Base-by-base conservation (phyloP, 1,139 yeast species). In the Citeromyces hawaiiensis region DNA sequence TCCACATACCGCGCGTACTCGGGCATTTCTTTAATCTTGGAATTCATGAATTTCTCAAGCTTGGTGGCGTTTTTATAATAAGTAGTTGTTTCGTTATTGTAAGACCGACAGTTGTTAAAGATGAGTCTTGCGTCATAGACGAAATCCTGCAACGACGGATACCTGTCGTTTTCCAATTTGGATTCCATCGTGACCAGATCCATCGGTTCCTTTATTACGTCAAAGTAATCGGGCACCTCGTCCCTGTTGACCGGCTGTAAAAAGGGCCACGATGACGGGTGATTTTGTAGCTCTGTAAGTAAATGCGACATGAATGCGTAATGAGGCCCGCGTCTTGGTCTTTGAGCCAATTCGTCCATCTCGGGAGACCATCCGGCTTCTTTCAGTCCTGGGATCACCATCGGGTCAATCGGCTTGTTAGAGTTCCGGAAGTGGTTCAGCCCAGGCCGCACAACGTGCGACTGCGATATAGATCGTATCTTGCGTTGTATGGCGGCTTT, bases 181-280 rank as follows among this genome's bases (percentile, higher is more conserved):
- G 73, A 80, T 54, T 91, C 98, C 96, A 93, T 91, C 1, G 97
- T 87, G 21, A 93, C 76, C 42, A 91, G 64, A 56, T 93, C 98
- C 98, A 93, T 93, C n/a, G 99, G 98, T 56, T 91, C 97, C 54
- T 88, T 87, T 46, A 91, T 91, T 25, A 91, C 94, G 49, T 86
- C 94, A 56, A 91, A 91, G 56, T 93, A 93, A 57, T 93, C 98
- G 0, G 94, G 87, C 13, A 93, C 98, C 53, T 93, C 98, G 38
- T 86, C 94, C 52, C 76, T 76, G 56, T 82, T 86, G 13, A 93
- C 98, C 1, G 98, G 96, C 42, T 76, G 82, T 27, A 88, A 75
- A 60, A 93, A 93, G 23, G 99, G 98, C 98, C 98, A 91, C n/a
- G 97, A 93, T 2, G 96, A 83, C 0, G 97, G 94, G 56, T 91